Conservation (phyloP, 352 stramenopile genomes). For the Pythium sp. region DNA sequence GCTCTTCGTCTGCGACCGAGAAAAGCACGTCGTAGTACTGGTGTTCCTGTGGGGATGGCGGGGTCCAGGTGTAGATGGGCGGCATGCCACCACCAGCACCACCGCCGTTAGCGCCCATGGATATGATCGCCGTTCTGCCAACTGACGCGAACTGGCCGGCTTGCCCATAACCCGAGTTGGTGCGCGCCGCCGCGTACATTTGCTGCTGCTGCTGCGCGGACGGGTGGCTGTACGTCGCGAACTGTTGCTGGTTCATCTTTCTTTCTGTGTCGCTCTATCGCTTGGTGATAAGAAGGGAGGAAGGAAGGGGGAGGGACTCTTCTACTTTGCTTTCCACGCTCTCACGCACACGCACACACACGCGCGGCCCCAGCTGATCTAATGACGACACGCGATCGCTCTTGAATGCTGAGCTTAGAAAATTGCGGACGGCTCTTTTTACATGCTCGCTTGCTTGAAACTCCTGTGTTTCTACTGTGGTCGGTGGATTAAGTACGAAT, state of each 20-base stretch:
- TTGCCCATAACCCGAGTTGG: slow-evolving; percentile 26
- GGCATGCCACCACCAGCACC: background rate
- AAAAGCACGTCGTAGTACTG: slow-evolving; percentile 93
- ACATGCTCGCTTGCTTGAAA: background rate
- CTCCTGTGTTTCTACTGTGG: background rate
- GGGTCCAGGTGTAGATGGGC: slow-evolving; percentile 50
- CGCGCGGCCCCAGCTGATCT: background rate
- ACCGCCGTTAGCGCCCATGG: background rate
- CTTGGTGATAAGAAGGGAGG: background rate
- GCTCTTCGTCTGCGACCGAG: slow-evolving; percentile 80
- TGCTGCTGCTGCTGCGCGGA: slow-evolving; percentile 40
- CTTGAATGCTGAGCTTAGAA: background rate
- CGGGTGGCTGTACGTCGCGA: slow-evolving; percentile 41
- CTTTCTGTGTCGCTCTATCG: background rate
- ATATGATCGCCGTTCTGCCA: slow-evolving; percentile 26
- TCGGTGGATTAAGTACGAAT: background rate
- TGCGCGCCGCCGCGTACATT: slow-evolving; percentile 38
- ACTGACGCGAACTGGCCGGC: slow-evolving; percentile 36
- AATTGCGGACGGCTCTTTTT: background rate
- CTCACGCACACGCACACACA: background rate
- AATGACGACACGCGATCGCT: background rate
- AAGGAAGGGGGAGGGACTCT: background rate
- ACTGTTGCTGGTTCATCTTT: slow-evolving; percentile 55
- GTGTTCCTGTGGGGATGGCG: slow-evolving; percentile 58
- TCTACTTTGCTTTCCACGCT: background rate